Conservation (phyloP, 176 grass and related monocot species). For the Saccharum spontaneum region DNA sequence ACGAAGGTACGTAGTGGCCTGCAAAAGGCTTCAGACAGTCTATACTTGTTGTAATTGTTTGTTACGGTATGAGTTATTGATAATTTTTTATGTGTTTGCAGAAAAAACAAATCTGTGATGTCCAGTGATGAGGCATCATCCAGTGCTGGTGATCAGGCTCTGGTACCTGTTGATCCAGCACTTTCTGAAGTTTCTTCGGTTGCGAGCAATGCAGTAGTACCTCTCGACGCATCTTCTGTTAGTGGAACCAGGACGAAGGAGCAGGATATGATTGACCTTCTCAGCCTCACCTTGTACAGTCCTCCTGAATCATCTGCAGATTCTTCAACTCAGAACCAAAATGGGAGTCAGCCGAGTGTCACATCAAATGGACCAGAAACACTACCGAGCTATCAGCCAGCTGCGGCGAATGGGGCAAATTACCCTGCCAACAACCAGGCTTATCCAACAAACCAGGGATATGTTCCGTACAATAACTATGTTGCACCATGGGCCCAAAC, state of each 20-base stretch:
- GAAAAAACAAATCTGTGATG: constrained; percentile 56
- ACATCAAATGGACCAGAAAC: constrained; percentile 32
- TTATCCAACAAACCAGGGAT: constrained; percentile 40
- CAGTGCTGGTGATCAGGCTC: constrained; percentile 59
- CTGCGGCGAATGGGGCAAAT: constrained; percentile 19
- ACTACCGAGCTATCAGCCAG: constrained; percentile 4
- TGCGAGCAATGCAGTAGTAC: constrained; percentile 68
- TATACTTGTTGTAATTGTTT: neutral
- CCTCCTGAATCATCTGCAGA: constrained; percentile 47
- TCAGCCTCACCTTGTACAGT: constrained; percentile 74
- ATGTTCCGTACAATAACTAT: constrained; percentile 68
- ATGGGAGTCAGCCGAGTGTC: constrained; percentile 21
- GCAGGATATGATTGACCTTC: constrained; percentile 94
- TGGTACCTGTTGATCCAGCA: constrained; percentile 48
- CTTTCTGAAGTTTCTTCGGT: constrained; percentile 54
- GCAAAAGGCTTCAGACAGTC: neutral
- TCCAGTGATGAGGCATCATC: constrained; percentile 53
- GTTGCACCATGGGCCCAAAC: constrained; percentile 86
- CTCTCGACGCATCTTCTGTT: constrained; percentile 44
- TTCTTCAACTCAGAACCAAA: constrained; percentile 45
- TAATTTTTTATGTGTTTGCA: constrained; percentile 6
- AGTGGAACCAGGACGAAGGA: constrained; percentile 47
- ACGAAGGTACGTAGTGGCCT: constrained; percentile 55
- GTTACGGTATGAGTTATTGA: neutral
- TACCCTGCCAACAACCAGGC: constrained; percentile 35